Percentiles rank a stretch among this genome's conserved stretches.
phyloP scores from a whole-genome alignment of 1,139 yeast genomes.

The Debaryomyces psychrophilus region DNA sequence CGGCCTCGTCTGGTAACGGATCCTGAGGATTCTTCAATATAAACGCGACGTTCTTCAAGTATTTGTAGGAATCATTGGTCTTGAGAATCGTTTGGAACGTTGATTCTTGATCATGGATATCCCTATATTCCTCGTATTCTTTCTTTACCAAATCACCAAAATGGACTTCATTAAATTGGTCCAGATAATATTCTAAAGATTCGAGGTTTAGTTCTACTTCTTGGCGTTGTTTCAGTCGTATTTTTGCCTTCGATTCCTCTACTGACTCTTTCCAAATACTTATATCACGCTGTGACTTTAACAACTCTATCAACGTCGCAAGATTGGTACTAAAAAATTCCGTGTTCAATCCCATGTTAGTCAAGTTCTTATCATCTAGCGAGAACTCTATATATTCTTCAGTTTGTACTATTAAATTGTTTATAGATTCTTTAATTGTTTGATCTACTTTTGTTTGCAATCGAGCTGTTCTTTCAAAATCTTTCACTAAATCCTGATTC shows the following conservation, averaged over 20 bases:
- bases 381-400: conserved; percentile 14
- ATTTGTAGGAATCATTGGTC: conserved; percentile 22
- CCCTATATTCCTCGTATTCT: conserved; percentile 11
- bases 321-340: conserved; percentile 11
- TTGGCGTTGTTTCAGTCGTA: conserved; percentile 8
- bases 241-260: conserved; percentile 12
- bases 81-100: conserved; percentile 11
- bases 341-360: conserved; percentile 5
- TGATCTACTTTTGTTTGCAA: conserved; percentile 9
- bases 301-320: conserved; percentile 7
- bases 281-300: conserved; percentile 11
- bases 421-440: conserved; percentile 12
- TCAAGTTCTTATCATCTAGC: conserved; percentile 8
- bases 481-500: conserved; percentile 11
- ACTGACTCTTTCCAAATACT: conserved; percentile 11
- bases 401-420: conserved; percentile 11
- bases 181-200: conserved; percentile 9
- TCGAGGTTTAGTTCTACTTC: conserved; percentile 14
- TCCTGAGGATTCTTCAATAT: conserved; percentile 43
- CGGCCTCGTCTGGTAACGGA: conserved; percentile 44
- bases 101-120: conserved; percentile 4
- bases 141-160: conserved; percentile 11
- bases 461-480: conserved; percentile 14
- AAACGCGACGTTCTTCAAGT: conserved; percentile 30
- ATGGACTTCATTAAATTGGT: neutral